These are phyloP conservation scores for Aspergillus tubingensis DNA, from an alignment of 2,329 filamentous ascomycete species.

Conservation along the genomic window DNA sequence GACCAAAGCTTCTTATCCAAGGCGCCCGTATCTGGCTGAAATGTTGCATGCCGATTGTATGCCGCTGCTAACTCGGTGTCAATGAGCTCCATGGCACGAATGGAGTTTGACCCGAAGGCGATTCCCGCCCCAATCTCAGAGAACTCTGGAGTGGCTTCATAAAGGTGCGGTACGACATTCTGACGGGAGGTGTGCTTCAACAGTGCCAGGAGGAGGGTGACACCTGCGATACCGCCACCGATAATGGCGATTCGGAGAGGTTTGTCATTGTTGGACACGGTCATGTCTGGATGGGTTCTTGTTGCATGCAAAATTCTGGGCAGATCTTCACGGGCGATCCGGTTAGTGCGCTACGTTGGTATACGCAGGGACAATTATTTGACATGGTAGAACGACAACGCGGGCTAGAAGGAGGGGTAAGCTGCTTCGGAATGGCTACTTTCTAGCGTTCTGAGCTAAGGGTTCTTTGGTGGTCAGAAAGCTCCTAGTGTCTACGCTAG, in stretches of 20 bases:
- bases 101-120: constrained; percentile 2
- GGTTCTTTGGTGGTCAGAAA: too few relatives aligned
- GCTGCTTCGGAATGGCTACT: too few relatives aligned
- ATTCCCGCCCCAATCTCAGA: constrained; percentile 6
- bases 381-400: too few relatives aligned
- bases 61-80: background rate
- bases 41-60: background rate
- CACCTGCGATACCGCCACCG: constrained; percentile 10
- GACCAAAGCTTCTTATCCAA: constrained; percentile 1
- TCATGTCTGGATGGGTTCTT: background rate
- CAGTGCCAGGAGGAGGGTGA: constrained; percentile 1
- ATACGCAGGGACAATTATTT: background rate
- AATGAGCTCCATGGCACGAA: constrained; percentile 1
- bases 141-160: background rate
- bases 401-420: too few relatives aligned
- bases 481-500: too few relatives aligned
- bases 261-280: background rate
- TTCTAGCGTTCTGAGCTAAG: too few relatives aligned
- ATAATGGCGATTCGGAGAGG: constrained; percentile 8
- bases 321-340: background rate
- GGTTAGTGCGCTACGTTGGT: background rate
- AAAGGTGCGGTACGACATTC: background rate
- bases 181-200: background rate
- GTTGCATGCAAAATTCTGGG: background rate
- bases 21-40: background rate